phyloP scores from a whole-genome alignment of 208 protist species.

The Trypanosoma lewisi region DNA sequence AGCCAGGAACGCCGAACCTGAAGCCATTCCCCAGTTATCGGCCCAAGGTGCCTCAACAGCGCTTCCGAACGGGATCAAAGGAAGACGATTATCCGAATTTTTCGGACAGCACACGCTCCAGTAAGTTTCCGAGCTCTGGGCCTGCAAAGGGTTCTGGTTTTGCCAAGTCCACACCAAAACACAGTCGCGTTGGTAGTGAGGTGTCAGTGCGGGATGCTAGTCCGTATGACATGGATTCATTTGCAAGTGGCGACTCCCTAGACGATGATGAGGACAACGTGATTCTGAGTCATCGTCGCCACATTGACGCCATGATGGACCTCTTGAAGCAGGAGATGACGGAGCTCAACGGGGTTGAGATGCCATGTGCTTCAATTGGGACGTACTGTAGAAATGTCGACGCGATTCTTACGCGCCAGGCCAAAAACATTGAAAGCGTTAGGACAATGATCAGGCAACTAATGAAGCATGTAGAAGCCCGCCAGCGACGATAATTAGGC shows the following conservation, averaged over 20 bases:
- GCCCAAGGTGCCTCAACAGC: slow-evolving; percentile 25
- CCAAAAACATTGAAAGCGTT: slow-evolving; percentile 75
- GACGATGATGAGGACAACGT: slow-evolving; percentile 90
- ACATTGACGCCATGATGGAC: slow-evolving; percentile 94
- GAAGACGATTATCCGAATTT: slow-evolving; percentile 37
- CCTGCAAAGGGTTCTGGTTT: slow-evolving; percentile 7
- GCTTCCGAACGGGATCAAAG: slow-evolving; percentile 17
- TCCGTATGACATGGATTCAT: slow-evolving; percentile 40
- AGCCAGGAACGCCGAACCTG: slow-evolving; percentile 53
- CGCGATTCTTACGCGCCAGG: slow-evolving; percentile 62
- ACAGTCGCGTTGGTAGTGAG: slow-evolving; percentile 38
- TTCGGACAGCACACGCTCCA: slow-evolving; percentile 33
- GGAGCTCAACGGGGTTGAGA: slow-evolving; percentile 89
- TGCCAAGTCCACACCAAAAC: slow-evolving; percentile 28
- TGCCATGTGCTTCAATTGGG: slow-evolving; percentile 84
- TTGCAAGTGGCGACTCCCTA: slow-evolving; percentile 76
- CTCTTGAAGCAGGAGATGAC: slow-evolving; percentile 92
- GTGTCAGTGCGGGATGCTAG: slow-evolving; percentile 31
- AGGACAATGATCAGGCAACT: slow-evolving; percentile 75
- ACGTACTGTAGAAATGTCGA: slow-evolving; percentile 90
- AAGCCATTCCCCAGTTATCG: slow-evolving; percentile 28
- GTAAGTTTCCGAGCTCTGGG: slow-evolving; percentile 19
- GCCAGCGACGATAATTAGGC: slow-evolving; percentile 20
- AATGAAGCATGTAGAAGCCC: slow-evolving; percentile 42
- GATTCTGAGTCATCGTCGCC: slow-evolving; percentile 85